Conservation (phyloP, 805 yeast species). For the Candida fluviatilis region DNA sequence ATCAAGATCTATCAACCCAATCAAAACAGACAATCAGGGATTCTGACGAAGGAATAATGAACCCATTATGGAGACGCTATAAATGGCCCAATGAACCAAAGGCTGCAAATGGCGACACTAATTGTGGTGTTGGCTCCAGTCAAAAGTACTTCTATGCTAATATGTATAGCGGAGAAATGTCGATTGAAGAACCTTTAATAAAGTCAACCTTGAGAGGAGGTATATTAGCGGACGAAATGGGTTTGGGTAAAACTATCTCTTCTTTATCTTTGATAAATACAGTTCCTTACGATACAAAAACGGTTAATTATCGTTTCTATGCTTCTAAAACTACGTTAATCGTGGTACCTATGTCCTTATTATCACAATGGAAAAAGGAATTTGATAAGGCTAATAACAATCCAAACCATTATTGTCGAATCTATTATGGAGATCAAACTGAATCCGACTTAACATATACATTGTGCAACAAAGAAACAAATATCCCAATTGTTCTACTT, state of each 20-base stretch:
- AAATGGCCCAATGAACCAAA: slow-evolving; percentile 55
- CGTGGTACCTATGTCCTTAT: slow-evolving; percentile 84
- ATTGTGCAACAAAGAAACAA: slow-evolving; percentile 33
- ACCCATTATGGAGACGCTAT: slow-evolving; percentile 83
- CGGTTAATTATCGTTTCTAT: slow-evolving; percentile 28
- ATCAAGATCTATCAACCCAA: slow-evolving; percentile 23
- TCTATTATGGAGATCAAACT: slow-evolving; percentile 72
- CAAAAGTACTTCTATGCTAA: slow-evolving; percentile 62
- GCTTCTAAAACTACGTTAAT: slow-evolving; percentile 73
- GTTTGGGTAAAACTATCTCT: slow-evolving; percentile 89
- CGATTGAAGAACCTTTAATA: slow-evolving; percentile 62
- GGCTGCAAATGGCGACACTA: too few species aligned
- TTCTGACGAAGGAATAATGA: slow-evolving; percentile 52
- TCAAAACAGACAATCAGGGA: slow-evolving; percentile 18
- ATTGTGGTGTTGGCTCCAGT: not conserved
- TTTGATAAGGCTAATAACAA: slow-evolving; percentile 55
- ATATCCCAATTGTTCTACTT: slow-evolving; percentile 65
- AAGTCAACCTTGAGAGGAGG: slow-evolving; percentile 71
- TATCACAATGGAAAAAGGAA: slow-evolving; percentile 90
- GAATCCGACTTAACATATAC: slow-evolving; percentile 45
- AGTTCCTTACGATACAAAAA: slow-evolving; percentile 46
- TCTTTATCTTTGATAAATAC: slow-evolving; percentile 69
- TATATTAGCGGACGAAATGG: slow-evolving; percentile 94
- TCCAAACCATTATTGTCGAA: slow-evolving; percentile 41
- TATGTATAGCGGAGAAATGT: slow-evolving; percentile 74